Conservation (phyloP, 2,329 filamentous ascomycete species). For the Pseudocercospora ulei region DNA sequence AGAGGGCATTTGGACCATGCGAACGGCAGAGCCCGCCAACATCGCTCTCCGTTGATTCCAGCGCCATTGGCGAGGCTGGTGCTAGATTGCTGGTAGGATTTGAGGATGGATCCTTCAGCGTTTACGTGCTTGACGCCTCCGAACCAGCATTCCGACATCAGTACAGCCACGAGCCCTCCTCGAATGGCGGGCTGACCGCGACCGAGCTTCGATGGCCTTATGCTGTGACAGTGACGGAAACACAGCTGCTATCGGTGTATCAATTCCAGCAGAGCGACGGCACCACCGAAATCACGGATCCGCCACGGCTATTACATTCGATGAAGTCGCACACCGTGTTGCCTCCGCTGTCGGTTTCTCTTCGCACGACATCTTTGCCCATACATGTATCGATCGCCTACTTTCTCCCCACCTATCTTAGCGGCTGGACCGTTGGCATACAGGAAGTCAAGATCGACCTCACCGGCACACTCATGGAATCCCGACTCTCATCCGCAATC, state of each 20-base stretch:
- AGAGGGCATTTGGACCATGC: constrained; percentile 26
- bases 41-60: constrained; percentile 55
- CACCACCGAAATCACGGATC: constrained; percentile 22
- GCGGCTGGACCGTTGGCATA: constrained; percentile 82
- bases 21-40: constrained; percentile 42
- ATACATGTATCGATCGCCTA: constrained; percentile 81
- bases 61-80: constrained; percentile 28
- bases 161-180: constrained; percentile 54
- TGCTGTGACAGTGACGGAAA: constrained; percentile 64
- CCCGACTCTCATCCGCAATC: constrained; percentile 45
- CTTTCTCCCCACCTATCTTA: constrained; percentile 62
- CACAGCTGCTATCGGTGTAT: constrained; percentile 67
- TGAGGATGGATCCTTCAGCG: constrained; percentile 57
- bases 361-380: constrained; percentile 55
- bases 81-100: constrained; percentile 56
- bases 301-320: constrained; percentile 60
- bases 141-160: constrained; percentile 40
- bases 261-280: constrained; percentile 16
- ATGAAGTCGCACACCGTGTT: constrained; percentile 71
- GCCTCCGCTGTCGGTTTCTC: constrained; percentile 69
- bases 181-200: constrained; percentile 55
- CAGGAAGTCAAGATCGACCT: constrained; percentile 67
- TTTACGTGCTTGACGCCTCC: constrained; percentile 53
- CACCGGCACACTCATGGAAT: constrained; percentile 42
- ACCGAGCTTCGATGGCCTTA: constrained; percentile 67